Evolutionary conservation across 2,329 filamentous ascomycete genomes (phyloP), one percentile per base, ranked within the genome.

Genomic region (Plenodomus tracheiphilus): DNA sequence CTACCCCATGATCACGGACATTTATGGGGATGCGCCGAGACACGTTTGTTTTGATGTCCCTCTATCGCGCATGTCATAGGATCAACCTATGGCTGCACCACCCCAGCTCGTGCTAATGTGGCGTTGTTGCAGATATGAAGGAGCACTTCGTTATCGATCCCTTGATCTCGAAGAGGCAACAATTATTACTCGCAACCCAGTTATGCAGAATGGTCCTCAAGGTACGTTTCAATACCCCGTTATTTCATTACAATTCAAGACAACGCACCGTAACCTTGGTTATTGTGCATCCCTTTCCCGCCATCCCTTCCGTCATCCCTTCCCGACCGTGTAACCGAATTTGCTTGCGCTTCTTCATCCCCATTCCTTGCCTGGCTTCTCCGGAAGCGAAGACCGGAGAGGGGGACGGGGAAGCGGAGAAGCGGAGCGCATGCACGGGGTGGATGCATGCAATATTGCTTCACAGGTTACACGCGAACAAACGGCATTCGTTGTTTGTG

Each of bases 141-240:
- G 86, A 96, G 63, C 89, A 94, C 60, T 99, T 99, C 75, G 94
- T 97, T 60, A 97, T 99, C 71, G 94, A 99, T 71, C 95, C 94
- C 44, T 79, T 99, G 69, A 99, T 99, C 72, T 94, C 94, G 64
- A 99, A 99, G 84, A 89, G 90, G 76, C 92, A 97, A 79, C 94
- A 99, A 77, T 83, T 99, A 53, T 85, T 97, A 78, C 83, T 99
- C 59, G 94, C 94, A 25, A 99, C 95, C 43, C 94, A 99, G 79
- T 80, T 99, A 61, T 97, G 94, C 80, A 86, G 94, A 61, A 97
- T 99, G 93, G 69, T 72, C 38, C 60, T 72, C 51, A 65, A 83
- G 79, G 82, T 86, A 92, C 46, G 66, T 61, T 54, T 58, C 50
- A 42, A 60, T 65, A 61, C 45, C 20, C 18, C 36, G 15, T 15